Evolutionary conservation across 2,329 filamentous ascomycete species (phyloP).

Genomic region (Sporothrix euskadiensis): DNA sequence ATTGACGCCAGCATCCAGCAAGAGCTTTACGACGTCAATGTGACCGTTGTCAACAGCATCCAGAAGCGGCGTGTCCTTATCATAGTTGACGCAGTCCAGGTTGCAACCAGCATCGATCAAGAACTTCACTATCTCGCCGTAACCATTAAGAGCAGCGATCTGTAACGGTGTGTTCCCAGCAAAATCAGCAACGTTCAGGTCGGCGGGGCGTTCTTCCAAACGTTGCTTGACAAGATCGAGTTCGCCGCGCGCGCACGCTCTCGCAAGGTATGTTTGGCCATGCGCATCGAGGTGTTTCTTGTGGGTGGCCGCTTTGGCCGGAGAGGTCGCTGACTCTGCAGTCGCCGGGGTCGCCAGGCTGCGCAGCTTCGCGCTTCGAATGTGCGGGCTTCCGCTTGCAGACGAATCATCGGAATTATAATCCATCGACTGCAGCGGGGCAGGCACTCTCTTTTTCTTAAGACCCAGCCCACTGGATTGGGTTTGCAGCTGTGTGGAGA

Average conservation of each 20-base stretch:
- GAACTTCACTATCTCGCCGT: constrained; percentile 81
- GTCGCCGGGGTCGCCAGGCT: constrained; percentile 57
- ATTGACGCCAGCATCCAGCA: constrained; percentile 86
- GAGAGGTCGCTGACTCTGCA: constrained; percentile 62
- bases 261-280: constrained; percentile 85
- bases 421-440: constrained; percentile 62
- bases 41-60: constrained; percentile 97
- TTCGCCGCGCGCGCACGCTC: constrained; percentile 84
- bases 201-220: constrained; percentile 76
- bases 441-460: constrained; percentile 63
- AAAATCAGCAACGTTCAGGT: constrained; percentile 87
- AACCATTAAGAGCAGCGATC: constrained; percentile 85
- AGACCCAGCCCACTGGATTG: constrained; percentile 56
- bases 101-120: constrained; percentile 82
- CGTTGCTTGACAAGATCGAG: constrained; percentile 75
- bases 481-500: constrained; percentile 62
- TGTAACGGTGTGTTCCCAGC: constrained; percentile 96
- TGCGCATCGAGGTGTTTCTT: constrained; percentile 91
- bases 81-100: constrained; percentile 74
- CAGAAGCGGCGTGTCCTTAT: constrained; percentile 89
- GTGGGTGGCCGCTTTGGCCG: constrained; percentile 68
- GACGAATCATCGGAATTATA: constrained; percentile 70
- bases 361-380: constrained; percentile 59
- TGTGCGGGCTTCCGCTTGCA: constrained; percentile 59
- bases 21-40: constrained; percentile 78